Evolutionary conservation across 176 grass and related monocot genomes (phyloP).

Genomic region (Zizania latifolia): DNA sequence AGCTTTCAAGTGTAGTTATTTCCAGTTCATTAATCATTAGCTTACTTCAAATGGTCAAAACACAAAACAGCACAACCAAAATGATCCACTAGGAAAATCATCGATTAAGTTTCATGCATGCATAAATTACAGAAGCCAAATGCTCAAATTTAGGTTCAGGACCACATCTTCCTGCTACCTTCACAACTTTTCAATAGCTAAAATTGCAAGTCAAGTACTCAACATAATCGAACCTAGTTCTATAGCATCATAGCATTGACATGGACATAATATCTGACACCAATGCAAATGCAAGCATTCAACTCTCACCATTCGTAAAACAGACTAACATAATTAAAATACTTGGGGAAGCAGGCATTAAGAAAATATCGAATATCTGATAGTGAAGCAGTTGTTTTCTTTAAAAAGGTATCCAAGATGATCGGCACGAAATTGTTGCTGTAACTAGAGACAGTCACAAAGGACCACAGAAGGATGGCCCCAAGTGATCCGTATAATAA

Average conservation of each 20-base stretch:
- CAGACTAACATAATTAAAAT: no score
- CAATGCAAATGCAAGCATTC: not conserved
- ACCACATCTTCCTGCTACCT: not conserved
- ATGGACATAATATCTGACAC: not conserved
- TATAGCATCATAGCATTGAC: not conserved
- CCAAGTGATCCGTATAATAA: not conserved
- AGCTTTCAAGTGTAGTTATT: not conserved
- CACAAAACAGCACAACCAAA: not conserved
- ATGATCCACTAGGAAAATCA: not conserved
- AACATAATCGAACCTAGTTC: not conserved
- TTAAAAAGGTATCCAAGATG: not conserved
- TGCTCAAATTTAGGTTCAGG: not conserved
- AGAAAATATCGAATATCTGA: no score
- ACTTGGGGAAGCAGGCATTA: no score
- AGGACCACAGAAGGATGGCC: not conserved
- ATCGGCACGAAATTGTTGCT: not conserved
- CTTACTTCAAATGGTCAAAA: not conserved
- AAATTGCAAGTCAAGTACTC: not conserved
- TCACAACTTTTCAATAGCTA: not conserved
- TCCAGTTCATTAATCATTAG: not conserved
- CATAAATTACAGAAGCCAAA: not conserved
- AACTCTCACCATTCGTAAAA: not conserved
- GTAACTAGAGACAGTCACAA: not conserved
- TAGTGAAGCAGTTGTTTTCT: not conserved
- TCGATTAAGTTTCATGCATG: not conserved